Evolutionary conservation across 257 asterid species (phyloP).

Genomic region (Sherardia arvensis): DNA sequence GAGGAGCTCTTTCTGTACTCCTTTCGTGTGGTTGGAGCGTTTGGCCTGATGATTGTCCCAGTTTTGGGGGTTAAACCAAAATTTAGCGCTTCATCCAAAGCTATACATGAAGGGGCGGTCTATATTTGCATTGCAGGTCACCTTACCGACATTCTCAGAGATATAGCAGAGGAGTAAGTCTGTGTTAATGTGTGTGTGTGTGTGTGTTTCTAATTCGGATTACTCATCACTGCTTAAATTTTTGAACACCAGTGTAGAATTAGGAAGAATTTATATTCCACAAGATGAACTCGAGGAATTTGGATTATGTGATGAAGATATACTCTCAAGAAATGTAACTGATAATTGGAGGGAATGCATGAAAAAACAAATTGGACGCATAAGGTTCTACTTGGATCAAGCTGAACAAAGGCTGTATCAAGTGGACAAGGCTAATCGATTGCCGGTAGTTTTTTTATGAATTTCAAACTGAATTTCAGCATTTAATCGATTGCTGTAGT

Average conservation of each 20-base stretch:
- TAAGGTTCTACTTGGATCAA: not conserved
- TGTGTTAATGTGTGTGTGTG: no score
- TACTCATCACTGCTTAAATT: no score
- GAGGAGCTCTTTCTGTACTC: constrained; percentile 57
- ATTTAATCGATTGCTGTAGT: no score
- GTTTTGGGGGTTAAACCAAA: constrained; percentile 76
- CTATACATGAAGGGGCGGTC: constrained; percentile 44
- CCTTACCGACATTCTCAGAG: constrained; percentile 61
- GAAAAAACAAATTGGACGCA: not conserved
- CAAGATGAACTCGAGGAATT: not conserved
- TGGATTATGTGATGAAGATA: not conserved
- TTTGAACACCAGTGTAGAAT: not conserved
- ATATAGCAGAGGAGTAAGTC: constrained; percentile 77
- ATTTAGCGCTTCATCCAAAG: constrained; percentile 36
- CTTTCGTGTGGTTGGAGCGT: constrained; percentile 74
- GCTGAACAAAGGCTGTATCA: not conserved
- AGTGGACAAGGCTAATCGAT: not conserved
- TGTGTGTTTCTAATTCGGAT: no score
- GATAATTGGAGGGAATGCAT: not conserved
- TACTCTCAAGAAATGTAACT: not conserved
- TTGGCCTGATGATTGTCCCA: constrained; percentile 78
- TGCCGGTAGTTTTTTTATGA: not conserved
- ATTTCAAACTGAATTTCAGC: no score
- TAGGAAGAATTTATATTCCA: not conserved
- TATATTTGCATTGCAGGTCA: constrained; percentile 64